Conservation (phyloP, 1,284 basidiomycete genomes). For the Puccinia novopanici region DNA sequence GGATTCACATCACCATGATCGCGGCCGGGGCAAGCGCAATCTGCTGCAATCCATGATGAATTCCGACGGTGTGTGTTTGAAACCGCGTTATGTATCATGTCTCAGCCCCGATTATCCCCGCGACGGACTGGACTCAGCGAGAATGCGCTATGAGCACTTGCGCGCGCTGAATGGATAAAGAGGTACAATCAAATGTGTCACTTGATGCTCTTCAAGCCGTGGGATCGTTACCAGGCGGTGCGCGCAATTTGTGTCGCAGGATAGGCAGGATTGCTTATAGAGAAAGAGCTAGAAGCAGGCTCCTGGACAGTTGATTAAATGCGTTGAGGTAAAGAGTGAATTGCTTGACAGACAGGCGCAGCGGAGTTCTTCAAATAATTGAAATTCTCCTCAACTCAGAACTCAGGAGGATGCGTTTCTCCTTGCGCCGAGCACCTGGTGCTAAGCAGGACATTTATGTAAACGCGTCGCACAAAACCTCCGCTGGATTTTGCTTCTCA, state of each 20-base stretch:
- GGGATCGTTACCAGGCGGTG: neutral
- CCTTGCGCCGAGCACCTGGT: too few relatives aligned
- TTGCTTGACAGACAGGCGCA: constrained; percentile 7
- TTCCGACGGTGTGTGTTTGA: too few relatives aligned
- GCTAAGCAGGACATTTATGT: neutral
- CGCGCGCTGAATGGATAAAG: too few relatives aligned
- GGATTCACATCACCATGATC: too few relatives aligned
- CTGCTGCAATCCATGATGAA: too few relatives aligned
- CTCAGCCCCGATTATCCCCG: too few relatives aligned
- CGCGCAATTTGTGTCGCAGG: neutral
- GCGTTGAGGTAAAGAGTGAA: neutral
- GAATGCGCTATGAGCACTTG: too few relatives aligned
- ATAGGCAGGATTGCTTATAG: neutral
- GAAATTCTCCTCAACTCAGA: neutral
- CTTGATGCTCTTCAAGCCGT: neutral
- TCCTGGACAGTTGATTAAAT: neutral
- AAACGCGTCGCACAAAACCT: neutral
- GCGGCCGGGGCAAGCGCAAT: too few relatives aligned
- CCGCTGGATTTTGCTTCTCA: neutral
- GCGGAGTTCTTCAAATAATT: neutral
- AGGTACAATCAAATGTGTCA: too few relatives aligned
- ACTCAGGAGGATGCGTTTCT: neutral
- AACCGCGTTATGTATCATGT: too few relatives aligned
- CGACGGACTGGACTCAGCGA: too few relatives aligned
- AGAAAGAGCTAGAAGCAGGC: too few relatives aligned